A percentile compares a stretch with the other conserved stretches of the same genome.
These are phyloP conservation scores for Pseudocercospora pini-densiflorae DNA, from an alignment of 2,329 filamentous ascomycete species.

Conservation along the genomic window DNA sequence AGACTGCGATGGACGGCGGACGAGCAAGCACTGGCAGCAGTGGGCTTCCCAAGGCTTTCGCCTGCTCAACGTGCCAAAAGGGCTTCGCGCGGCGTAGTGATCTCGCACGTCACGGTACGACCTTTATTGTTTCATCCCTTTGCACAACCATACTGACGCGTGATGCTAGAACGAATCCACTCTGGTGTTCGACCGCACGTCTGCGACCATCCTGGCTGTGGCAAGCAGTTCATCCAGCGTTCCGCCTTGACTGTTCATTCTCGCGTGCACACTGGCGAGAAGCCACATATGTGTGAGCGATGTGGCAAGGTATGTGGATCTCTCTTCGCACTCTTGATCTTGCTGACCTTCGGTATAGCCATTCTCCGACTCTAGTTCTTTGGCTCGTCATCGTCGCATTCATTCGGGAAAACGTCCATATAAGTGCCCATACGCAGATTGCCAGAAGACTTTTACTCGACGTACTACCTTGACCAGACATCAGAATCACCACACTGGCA, in stretches of 20 bases:
- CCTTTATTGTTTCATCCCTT: constrained; percentile 17
- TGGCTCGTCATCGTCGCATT: constrained; percentile 90
- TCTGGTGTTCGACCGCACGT: constrained; percentile 88
- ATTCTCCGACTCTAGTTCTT: constrained; percentile 93
- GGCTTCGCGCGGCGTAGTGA: constrained; percentile 93
- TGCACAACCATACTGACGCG: constrained; percentile 31
- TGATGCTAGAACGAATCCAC: constrained; percentile 82
- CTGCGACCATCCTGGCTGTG: constrained; percentile 86
- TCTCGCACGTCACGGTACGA: constrained; percentile 87
- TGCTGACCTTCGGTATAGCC: constrained; percentile 61
- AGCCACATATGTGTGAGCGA: constrained; percentile 96
- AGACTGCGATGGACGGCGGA: constrained; percentile 40
- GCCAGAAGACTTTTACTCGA: constrained; percentile 97
- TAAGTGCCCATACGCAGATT: constrained; percentile 96
- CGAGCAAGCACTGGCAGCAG: constrained; percentile 48
- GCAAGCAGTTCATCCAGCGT: constrained; percentile 96
- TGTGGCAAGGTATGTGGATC: constrained; percentile 80
- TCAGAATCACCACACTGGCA: constrained; percentile 94
- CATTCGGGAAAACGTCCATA: constrained; percentile 96
- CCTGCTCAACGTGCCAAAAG: constrained; percentile 88
- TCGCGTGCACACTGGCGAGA: constrained; percentile 95
- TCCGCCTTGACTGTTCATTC: constrained; percentile 94
- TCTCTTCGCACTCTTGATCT: neutral
- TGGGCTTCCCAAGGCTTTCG: constrained; percentile 74
- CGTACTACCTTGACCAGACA: constrained; percentile 94